Evolutionary conservation across 495 filamentous ascomycete species (phyloP).

Genomic region (Sordaria brevicollis): DNA sequence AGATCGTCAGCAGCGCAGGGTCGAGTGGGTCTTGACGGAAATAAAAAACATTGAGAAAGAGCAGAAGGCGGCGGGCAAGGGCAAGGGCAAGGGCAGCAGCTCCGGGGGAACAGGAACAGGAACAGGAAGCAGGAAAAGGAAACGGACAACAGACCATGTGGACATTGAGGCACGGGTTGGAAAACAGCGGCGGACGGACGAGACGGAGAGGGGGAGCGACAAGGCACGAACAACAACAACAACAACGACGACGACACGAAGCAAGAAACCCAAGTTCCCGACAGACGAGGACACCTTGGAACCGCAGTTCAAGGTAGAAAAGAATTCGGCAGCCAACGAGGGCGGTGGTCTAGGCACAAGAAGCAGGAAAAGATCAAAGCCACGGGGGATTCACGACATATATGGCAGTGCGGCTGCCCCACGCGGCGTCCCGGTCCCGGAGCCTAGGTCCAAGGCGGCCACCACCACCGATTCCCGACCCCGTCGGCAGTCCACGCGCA

Average conservation of each 20-base stretch:
- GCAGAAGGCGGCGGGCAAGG: background rate
- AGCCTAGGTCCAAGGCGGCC: background rate
- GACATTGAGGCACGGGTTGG: background rate
- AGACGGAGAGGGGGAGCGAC: background rate
- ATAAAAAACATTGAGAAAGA: background rate
- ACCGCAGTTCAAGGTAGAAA: no score
- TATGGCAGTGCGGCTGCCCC: no score
- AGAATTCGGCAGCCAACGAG: no score
- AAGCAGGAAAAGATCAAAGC: no score
- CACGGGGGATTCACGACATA: no score
- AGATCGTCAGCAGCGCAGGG: background rate
- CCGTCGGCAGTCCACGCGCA: background rate
- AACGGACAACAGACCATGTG: no score
- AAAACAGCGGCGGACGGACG: background rate
- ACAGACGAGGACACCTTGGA: no score
- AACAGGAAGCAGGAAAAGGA: background rate
- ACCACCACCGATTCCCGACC: background rate
- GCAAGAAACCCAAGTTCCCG: no score
- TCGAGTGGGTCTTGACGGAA: background rate
- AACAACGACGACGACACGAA: no score
- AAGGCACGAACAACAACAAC: background rate
- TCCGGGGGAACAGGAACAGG: background rate
- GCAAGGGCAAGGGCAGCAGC: no score
- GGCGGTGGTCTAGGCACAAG: no score
- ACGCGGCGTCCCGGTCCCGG: background rate